phyloP scores from a whole-genome alignment of 2,329 filamentous ascomycete species.

The Venturia nashicola region DNA sequence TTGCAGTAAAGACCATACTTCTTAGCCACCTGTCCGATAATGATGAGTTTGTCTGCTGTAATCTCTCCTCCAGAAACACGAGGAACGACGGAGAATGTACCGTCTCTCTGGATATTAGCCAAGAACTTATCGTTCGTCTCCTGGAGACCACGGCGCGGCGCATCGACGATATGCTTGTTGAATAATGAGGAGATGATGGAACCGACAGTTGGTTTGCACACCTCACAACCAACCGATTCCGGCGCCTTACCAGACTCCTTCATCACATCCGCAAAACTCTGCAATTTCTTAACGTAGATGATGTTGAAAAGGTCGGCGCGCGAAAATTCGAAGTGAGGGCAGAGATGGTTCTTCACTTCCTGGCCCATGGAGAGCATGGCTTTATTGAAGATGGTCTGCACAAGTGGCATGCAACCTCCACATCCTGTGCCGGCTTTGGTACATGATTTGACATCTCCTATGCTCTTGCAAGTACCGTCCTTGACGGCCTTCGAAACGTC shows the following conservation, averaged over 20 bases:
- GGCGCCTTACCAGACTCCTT: constrained; percentile 59
- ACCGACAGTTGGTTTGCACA: constrained; percentile 72
- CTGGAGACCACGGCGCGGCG: constrained; percentile 59
- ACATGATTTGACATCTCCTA: constrained; percentile 75
- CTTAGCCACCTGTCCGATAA: constrained; percentile 72
- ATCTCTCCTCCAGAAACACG: constrained; percentile 78
- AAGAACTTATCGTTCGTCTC: constrained; percentile 85
- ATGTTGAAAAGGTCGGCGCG: constrained; percentile 87
- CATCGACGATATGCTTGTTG: constrained; percentile 72
- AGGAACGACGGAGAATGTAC: constrained; percentile 80
- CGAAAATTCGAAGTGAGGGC: constrained; percentile 71
- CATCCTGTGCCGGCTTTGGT: constrained; percentile 89
- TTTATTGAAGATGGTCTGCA: constrained; percentile 82
- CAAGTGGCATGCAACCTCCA: constrained; percentile 79
- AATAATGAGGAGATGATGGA: constrained; percentile 72
- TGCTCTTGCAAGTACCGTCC: constrained; percentile 66
- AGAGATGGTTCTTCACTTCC: constrained; percentile 77
- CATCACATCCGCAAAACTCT: constrained; percentile 66
- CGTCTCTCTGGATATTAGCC: constrained; percentile 83
- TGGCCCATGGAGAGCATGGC: constrained; percentile 76
- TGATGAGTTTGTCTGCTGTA: constrained; percentile 71
- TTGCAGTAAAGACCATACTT: constrained; percentile 80
- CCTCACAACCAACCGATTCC: constrained; percentile 67
- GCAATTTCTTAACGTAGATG: constrained; percentile 66
- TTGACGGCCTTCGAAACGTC: constrained; percentile 63